A percentile compares a stretch with the other conserved stretches of the same genome.
These are phyloP conservation scores for Coemansia furcata DNA, from an alignment of 192 early-diverging fungal genomes.

Conservation along the genomic window DNA sequence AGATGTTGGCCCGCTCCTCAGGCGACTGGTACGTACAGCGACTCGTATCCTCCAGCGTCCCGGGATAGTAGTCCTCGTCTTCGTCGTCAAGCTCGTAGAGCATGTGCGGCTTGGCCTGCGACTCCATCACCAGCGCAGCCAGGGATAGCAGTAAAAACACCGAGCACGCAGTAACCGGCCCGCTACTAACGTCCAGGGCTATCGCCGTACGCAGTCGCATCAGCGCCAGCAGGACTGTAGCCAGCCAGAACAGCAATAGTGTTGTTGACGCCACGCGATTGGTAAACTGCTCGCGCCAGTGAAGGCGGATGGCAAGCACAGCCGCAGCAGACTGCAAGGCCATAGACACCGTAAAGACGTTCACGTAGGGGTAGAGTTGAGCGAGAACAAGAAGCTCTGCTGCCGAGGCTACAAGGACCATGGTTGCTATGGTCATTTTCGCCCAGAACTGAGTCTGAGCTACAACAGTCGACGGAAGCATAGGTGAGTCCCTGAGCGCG, in stretches of 20 bases:
- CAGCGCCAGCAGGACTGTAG: slow-evolving; percentile 22
- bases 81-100: slow-evolving; percentile 27
- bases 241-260: slow-evolving; percentile 52
- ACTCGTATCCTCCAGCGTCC: neutral
- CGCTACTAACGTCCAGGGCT: slow-evolving; percentile 2
- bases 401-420: slow-evolving; percentile 25
- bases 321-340: slow-evolving; percentile 30
- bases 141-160: slow-evolving; percentile 28
- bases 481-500: neutral
- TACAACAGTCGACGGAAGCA: slow-evolving; percentile 11
- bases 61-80: slow-evolving; percentile 8
- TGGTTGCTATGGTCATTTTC: slow-evolving; percentile 19
- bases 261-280: slow-evolving; percentile 36
- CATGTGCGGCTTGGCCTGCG: slow-evolving; percentile 31
- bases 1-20: slow-evolving; percentile 80
- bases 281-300: slow-evolving; percentile 35
- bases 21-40: slow-evolving; percentile 48
- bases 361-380: neutral
- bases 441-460: slow-evolving; percentile 24
- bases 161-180: slow-evolving; percentile 17
- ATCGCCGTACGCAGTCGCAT: slow-evolving; percentile 42
- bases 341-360: slow-evolving; percentile 25
- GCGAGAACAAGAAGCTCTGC: slow-evolving; percentile 16
- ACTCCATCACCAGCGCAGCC: slow-evolving; percentile 33
- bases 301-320: slow-evolving; percentile 27